Evolutionary conservation across 2,329 filamentous ascomycete species (phyloP).

Genomic region (Ophiostoma populinum): DNA sequence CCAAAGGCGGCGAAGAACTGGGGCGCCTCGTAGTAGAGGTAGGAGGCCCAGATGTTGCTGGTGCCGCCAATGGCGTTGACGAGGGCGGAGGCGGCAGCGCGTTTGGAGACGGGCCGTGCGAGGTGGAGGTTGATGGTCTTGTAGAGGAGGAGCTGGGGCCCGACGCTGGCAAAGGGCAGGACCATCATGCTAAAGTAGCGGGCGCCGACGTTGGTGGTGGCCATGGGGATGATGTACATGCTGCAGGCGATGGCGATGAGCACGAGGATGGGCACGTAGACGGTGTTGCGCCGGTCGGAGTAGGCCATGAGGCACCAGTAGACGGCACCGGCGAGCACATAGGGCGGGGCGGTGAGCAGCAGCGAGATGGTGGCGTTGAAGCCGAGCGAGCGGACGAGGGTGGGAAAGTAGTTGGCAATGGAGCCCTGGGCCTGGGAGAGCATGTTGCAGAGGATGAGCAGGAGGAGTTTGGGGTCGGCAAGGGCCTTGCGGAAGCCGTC

Average conservation of each 20-base stretch:
- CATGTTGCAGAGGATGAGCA: slow-evolving; percentile 13
- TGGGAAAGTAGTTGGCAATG: slow-evolving; percentile 18
- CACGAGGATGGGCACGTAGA: slow-evolving; percentile 19
- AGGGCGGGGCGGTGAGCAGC: slow-evolving; percentile 15
- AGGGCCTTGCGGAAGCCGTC: slow-evolving; percentile 10
- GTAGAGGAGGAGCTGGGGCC: slow-evolving; percentile 23
- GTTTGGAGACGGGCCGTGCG: slow-evolving; percentile 23
- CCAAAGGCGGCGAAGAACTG: slow-evolving; percentile 14
- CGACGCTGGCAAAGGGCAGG: slow-evolving; percentile 22
- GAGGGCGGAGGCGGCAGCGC: slow-evolving; percentile 23
- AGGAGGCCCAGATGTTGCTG: slow-evolving; percentile 20
- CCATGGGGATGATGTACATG: slow-evolving; percentile 22
- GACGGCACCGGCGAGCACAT: slow-evolving; percentile 18
- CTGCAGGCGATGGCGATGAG: too few relatives aligned
- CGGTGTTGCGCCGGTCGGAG: slow-evolving; percentile 17
- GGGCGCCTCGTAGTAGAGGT: slow-evolving; percentile 17
- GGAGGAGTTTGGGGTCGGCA: slow-evolving; percentile 5
- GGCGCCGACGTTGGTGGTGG: slow-evolving; percentile 20
- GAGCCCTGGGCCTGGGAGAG: slow-evolving; percentile 20
- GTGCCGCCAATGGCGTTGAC: slow-evolving; percentile 22
- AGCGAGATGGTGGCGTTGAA: slow-evolving; percentile 22
- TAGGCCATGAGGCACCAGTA: slow-evolving; percentile 19
- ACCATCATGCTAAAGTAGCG: slow-evolving; percentile 27
- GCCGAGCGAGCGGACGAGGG: slow-evolving; percentile 18
- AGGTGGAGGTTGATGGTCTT: slow-evolving; percentile 19